A percentile compares a stretch with the other conserved stretches of the same genome.
These are phyloP conservation scores for Saccharomycopsis olivae DNA, from an alignment of 805 yeast species.

Conservation along the genomic window DNA sequence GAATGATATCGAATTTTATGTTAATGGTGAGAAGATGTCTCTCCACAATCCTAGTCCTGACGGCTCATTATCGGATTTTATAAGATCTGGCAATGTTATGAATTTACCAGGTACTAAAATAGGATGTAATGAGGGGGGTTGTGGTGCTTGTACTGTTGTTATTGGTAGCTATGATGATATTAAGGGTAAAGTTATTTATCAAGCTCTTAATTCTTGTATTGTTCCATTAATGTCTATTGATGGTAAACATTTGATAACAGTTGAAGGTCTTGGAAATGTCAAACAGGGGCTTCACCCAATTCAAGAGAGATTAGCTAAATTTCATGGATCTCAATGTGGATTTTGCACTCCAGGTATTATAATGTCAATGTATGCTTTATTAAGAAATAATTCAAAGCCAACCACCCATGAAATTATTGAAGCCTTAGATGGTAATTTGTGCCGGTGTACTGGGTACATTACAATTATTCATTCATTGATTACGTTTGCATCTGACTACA, in stretches of 20 bases:
- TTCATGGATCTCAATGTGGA: slow-evolving; percentile 43
- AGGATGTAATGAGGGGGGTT: slow-evolving; percentile 42
- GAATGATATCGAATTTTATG: too few species aligned
- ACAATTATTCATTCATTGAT: too few species aligned
- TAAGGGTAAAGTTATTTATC: slow-evolving; percentile 23
- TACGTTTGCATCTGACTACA: too few species aligned
- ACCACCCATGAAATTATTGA: too few species aligned
- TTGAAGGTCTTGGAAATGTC: slow-evolving; percentile 36
- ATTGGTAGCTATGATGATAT: slow-evolving; percentile 26
- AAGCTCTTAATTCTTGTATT: slow-evolving; percentile 37
- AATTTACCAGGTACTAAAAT: slow-evolving; percentile 36
- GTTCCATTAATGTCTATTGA: slow-evolving; percentile 35
- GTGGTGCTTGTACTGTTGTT: slow-evolving; percentile 40
- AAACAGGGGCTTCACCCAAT: slow-evolving; percentile 35
- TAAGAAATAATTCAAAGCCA: too few species aligned
- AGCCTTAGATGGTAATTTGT: too few species aligned
- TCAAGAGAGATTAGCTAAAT: slow-evolving; percentile 38
- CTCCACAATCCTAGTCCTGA: slow-evolving; percentile 32
- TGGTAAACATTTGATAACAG: slow-evolving; percentile 36
- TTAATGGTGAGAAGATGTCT: slow-evolving; percentile 28
- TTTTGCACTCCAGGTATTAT: too few species aligned
- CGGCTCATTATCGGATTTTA: slow-evolving; percentile 33
- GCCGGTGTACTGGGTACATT: too few species aligned
- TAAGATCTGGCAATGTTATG: slow-evolving; percentile 25
- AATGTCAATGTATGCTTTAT: too few species aligned